Base-by-base conservation (phyloP, 495 filamentous ascomycete genomes). In the Penicillium daleae region DNA sequence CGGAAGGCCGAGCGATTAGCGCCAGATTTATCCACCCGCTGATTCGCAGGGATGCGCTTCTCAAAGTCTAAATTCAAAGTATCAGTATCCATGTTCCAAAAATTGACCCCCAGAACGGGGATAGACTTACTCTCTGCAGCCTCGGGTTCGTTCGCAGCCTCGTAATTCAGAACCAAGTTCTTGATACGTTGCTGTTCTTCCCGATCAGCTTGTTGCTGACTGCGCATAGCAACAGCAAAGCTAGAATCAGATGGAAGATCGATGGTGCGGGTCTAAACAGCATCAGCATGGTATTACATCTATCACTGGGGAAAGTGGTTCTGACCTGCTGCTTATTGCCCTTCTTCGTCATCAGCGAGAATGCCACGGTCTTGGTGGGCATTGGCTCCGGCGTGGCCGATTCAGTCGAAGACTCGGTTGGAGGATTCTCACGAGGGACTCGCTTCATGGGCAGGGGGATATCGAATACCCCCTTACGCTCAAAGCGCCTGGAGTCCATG, bases 161-260 rank as follows among this genome's bases (percentile, higher is more conserved):
- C 95, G 71, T 97, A 97, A 75, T 97, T 98, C 71, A 99, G 82
- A 48, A 99, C 96, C 24, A 98, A 81, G 71, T 90, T 95, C 80
- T 99, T 99, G 83, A 99, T 99, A 51, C 96, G 91, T 72, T 96
- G 90, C 72, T 99, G 95, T 71, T 99, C 95, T 70, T 95, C 95
- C 56, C 90, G 89, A 72, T 97, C 94, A 0, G 93, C 95, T 74
- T 94, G 89, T 69, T 97, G 93, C 77, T 97, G 92, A 63, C 84
- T 92, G 70, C 91, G 94, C 93, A 98, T 92, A 17, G 96, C 94
- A 61, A 98, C 83, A 9, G 95, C 95, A 75, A 99, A 96, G 64
- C 84, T 92, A 0, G 94, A 97, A 72, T 99, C 91, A 6, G 94
- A 96, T 6, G 95, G 95, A 61, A 99, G 80, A 63, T 96, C 95